Conservation (phyloP, 2,329 filamentous ascomycete species). For the Neofusicoccum cordaticola region DNA sequence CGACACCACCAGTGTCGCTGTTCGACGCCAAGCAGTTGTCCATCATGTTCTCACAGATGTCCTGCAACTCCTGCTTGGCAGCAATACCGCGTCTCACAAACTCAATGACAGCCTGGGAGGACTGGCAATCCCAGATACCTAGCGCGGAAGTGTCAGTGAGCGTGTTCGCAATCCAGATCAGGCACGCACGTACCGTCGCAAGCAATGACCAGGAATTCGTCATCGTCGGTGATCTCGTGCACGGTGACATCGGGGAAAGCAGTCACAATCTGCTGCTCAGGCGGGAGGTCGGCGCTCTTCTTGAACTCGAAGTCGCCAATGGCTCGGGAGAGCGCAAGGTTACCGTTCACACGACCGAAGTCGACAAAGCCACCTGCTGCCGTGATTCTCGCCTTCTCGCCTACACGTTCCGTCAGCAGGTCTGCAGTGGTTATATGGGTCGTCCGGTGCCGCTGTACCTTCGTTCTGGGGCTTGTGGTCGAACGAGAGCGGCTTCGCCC, state of each 20-base stretch:
- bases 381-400: slow-evolving; percentile 92
- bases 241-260: slow-evolving; percentile 91
- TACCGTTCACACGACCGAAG: slow-evolving; percentile 97
- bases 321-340: slow-evolving; percentile 90
- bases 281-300: slow-evolving; percentile 93
- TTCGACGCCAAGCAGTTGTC: slow-evolving; percentile 98
- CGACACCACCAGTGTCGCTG: slow-evolving; percentile 95
- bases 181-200: slow-evolving; percentile 37
- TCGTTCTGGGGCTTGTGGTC: slow-evolving; percentile 99
- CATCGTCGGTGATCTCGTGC: slow-evolving; percentile 86
- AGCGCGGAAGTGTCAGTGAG: slow-evolving; percentile 13
- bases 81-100: slow-evolving; percentile 96
- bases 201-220: slow-evolving; percentile 68
- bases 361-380: slow-evolving; percentile 97
- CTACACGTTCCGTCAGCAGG: slow-evolving; percentile 47
- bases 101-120: slow-evolving; percentile 93
- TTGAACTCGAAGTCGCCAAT: slow-evolving; percentile 99
- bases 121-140: slow-evolving; percentile 99
- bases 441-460: slow-evolving; percentile 53
- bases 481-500: slow-evolving; percentile 96
- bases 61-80: slow-evolving; percentile 88
- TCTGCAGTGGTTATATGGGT: slow-evolving; percentile 11
- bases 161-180: slow-evolving; percentile 20
- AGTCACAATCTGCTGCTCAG: slow-evolving; percentile 98
- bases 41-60: slow-evolving; percentile 99